These are phyloP conservation scores for Pyrenophora teres DNA, from an alignment of 2,329 filamentous ascomycete species.

Conservation along the genomic window DNA sequence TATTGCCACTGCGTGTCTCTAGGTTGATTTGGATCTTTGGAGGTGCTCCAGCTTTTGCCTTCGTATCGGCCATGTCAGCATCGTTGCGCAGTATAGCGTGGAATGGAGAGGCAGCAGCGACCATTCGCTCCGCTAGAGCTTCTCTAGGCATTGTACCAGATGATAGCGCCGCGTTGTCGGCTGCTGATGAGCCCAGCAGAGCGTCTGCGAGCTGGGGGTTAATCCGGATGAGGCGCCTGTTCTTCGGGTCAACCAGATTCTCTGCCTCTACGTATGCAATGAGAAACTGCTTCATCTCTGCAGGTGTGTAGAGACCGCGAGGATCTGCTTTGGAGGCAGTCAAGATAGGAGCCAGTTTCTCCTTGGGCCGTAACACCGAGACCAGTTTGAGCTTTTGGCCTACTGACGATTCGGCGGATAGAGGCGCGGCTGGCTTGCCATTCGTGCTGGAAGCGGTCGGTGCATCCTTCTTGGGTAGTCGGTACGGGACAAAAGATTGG, in stretches of 20 bases:
- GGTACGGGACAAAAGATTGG: constrained; percentile 64
- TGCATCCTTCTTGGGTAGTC: constrained; percentile 62
- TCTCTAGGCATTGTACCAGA: constrained; percentile 65
- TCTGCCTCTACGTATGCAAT: constrained; percentile 64
- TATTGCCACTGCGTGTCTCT: constrained; percentile 69
- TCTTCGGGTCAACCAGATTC: constrained; percentile 60
- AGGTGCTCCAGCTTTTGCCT: constrained; percentile 64
- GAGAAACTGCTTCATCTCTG: constrained; percentile 62
- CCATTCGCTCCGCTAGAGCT: constrained; percentile 62
- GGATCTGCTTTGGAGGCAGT: constrained; percentile 56
- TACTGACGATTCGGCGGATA: constrained; percentile 48
- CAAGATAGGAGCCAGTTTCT: constrained; percentile 62
- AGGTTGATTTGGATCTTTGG: constrained; percentile 65
- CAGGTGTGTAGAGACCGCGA: constrained; percentile 62
- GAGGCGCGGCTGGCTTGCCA: constrained; percentile 49
- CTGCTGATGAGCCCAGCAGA: constrained; percentile 59
- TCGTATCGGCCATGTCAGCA: constrained; percentile 50
- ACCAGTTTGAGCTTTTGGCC: constrained; percentile 57
- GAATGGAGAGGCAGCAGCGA: constrained; percentile 61
- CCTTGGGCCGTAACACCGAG: constrained; percentile 61
- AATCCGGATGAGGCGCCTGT: constrained; percentile 65
- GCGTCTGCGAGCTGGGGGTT: constrained; percentile 67
- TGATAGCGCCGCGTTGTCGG: constrained; percentile 62
- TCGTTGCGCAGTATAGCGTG: constrained; percentile 61
- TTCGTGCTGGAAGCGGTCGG: constrained; percentile 34